Percentiles rank a stretch among this genome's conserved stretches.
Evolutionary conservation across 495 filamentous ascomycete species (phyloP).

Genomic region (Aspergillus bridgeri): DNA sequence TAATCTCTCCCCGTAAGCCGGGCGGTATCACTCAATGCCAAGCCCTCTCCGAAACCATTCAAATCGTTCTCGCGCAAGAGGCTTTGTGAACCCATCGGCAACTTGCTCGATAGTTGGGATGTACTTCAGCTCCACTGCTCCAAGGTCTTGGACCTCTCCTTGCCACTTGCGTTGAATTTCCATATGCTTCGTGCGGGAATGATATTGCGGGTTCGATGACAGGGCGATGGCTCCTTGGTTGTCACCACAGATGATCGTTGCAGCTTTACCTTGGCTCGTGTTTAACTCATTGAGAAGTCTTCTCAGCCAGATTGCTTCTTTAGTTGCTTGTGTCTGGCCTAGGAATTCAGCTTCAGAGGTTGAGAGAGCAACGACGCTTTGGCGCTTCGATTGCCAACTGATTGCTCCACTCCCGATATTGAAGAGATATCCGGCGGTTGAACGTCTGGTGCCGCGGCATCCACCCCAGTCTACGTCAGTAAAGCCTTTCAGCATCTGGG

Average conservation of each 20-base stretch:
- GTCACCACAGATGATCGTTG: slow-evolving; percentile 21
- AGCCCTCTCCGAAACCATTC: slow-evolving; percentile 21
- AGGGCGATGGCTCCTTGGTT: slow-evolving; percentile 31
- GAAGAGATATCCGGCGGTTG: too few relatives aligned
- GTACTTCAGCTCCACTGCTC: slow-evolving; percentile 21
- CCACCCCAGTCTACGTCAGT: too few relatives aligned
- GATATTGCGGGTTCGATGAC: slow-evolving; percentile 27
- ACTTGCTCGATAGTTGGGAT: slow-evolving; percentile 22
- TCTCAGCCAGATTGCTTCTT: neutral
- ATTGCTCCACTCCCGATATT: too few relatives aligned
- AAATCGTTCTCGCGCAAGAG: slow-evolving; percentile 23
- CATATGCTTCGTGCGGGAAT: slow-evolving; percentile 30
- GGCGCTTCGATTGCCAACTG: too few relatives aligned
- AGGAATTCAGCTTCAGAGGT: too few relatives aligned
- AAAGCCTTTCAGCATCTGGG: too few relatives aligned
- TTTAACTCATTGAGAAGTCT: slow-evolving; percentile 30
- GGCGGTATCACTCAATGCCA: slow-evolving; percentile 13
- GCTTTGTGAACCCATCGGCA: slow-evolving; percentile 21
- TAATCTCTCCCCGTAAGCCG: neutral
- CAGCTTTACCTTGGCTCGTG: slow-evolving; percentile 12
- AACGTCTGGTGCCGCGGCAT: too few relatives aligned
- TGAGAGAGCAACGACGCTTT: too few relatives aligned
- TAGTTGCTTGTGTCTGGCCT: too few relatives aligned
- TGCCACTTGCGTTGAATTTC: slow-evolving; percentile 29
- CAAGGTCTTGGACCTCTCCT: slow-evolving; percentile 20